Base-by-base conservation (phyloP, 2,329 filamentous ascomycete species). In the Aureobasidium sp. region DNA sequence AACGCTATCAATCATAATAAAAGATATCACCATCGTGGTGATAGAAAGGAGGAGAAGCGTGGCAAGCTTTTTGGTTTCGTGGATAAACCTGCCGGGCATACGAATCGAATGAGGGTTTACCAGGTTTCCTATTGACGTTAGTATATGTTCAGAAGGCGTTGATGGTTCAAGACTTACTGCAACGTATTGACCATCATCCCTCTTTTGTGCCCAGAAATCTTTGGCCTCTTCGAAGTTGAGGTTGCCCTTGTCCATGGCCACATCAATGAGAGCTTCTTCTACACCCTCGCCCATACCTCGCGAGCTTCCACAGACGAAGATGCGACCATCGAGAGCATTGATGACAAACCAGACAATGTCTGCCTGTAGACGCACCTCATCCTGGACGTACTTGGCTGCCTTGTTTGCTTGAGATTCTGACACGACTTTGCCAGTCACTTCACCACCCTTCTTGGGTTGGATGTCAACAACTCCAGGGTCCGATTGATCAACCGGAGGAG, bases 311-410 rank as follows among this genome's bases (percentile, higher is more conserved):
- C 94, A 99, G 63, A 99, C 94, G 73, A 99, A 99, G 58, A 97
- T 87, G 58, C 94, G 87, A 1, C 94, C 94, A 70, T 99, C 94
- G n/a, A 97, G 81, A 2, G 91, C 87, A 74, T 97, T 97, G 80
- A 96, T 89, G 66, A 97, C 91, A 74, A 91, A 96, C 94, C 94
- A 99, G 17, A 97, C 93, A n/a, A 97, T 83, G 71, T 97, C 94
- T 1, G 92, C 90, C 74, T 97, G 94, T 66, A 90, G 83, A 12
- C 84, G 81, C 9, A 99, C 93, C 75, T 97, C 94, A 70, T 99
- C 94, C 73, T 99, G 94, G 1, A 99, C 94, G 71, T 99, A 99
- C 67, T 88, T 87, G 65, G 90, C 90, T 68, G 91, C 88, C 49
- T 89, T 75, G 59, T 71, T 68, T 55, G 69, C 65, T 67, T 89